Conservation (phyloP, 83 land plant genomes). For the Diphasiastrum complanatum region DNA sequence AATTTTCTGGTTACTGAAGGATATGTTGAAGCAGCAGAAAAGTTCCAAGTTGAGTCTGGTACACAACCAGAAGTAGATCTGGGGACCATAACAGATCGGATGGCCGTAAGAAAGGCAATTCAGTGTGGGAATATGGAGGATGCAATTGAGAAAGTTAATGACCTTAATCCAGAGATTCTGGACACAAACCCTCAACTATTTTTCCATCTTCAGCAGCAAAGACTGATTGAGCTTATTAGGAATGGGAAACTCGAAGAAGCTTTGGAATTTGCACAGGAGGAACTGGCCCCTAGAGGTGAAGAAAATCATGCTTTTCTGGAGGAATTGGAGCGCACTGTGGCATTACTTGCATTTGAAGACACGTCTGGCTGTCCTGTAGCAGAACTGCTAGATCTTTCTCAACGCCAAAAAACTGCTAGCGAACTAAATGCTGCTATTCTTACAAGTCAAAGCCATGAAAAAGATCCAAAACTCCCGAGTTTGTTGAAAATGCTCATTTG, state of each 20-base stretch:
- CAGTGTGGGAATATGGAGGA: conserved; percentile 92
- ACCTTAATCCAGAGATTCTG: conserved; percentile 94
- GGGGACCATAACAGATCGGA: conserved; percentile 86
- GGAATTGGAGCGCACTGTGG: conserved; percentile 93
- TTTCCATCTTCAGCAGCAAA: conserved; percentile 96
- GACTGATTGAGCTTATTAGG: conserved; percentile 84
- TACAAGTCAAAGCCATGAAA: conserved; percentile 99
- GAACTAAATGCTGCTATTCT: conserved; percentile 97
- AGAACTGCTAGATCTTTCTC: conserved; percentile 83
- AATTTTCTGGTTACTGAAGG: conserved; percentile 96
- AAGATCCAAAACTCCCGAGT: conserved; percentile 96
- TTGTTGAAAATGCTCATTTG: conserved; percentile 89
- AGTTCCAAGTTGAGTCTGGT: conserved; percentile 86
- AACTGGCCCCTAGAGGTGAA: conserved; percentile 95
- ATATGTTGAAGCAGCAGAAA: conserved; percentile 95
- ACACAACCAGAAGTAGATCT: conserved; percentile 96
- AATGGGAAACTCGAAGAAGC: conserved; percentile 87
- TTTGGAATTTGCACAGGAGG: conserved; percentile 95
- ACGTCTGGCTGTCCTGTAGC: conserved; percentile 72
- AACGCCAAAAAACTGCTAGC: conserved; percentile 92
- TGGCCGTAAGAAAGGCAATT: conserved; percentile 92
- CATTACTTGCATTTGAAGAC: conserved; percentile 90
- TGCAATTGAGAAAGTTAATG: conserved; percentile 96
- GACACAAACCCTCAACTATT: conserved; percentile 97
- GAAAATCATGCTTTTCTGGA: conserved; percentile 94